Evolutionary conservation across 106 monocot species (phyloP), one percentile per base, ranked within the genome.

Genomic region (Dioscorea alata): DNA sequence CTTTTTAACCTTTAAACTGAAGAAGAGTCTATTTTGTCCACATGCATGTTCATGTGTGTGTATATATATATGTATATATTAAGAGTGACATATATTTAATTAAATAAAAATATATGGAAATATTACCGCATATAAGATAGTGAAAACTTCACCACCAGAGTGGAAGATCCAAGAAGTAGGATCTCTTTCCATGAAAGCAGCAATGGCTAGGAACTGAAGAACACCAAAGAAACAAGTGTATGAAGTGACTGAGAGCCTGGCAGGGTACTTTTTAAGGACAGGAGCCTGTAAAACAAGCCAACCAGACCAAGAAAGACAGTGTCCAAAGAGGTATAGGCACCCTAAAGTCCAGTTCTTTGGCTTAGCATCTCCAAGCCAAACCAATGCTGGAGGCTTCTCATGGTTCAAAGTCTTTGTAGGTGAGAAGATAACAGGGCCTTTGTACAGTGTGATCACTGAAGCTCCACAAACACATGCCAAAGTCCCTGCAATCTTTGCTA

Each of bases 221-320:
- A 96, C 88, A 2, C 95, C 95, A 71, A 96, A 96, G 83, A 96
- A 96, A 69, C 95, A 96, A 14, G 95, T 96, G 86, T 91, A 91
- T 50, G 95, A 91, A 0, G 95, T 96, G 24, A 96, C 88, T 0
- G 95, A 96, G 7, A 96, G 80, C 70, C 95, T 74, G n/a, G 95
- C 95, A 49, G 95, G 95, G 73, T 96, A 96, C 68, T 86, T 96
- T 80, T 91, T 91, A 59, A 96, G 73, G 68, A 96, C 81, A 12
- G 95, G 95, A 4, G 86, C 82, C 78, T 96, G 95, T 19, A 96
- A 82, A 21, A 96, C 95, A 14, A 96, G 80, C 95, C 95, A 96
- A 12, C 88, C 95, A 4, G 95, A 88, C 95, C 95, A 96, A 13
- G 95, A 91, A 20, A 91, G 80, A 79, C 95, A 96, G 84, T 96